Conservation (phyloP, 2,329 filamentous ascomycete species). For the Celoporthe dispersa region DNA sequence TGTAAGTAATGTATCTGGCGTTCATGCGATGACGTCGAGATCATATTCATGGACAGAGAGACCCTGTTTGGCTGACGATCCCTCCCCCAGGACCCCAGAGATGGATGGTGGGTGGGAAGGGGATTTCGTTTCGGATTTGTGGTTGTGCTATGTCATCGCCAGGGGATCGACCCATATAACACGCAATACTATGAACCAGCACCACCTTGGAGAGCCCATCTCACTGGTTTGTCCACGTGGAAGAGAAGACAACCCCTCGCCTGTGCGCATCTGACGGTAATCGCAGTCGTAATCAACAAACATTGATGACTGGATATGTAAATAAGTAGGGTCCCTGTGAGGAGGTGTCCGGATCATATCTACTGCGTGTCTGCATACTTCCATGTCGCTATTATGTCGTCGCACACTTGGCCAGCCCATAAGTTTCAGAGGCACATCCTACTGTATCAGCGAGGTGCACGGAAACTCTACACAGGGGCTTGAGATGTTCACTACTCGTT, state of each 20-base stretch:
- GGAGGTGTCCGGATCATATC: neutral
- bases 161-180: conserved; percentile 19
- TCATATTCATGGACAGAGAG: conserved; percentile 6
- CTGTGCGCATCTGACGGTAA: neutral
- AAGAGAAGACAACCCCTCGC: neutral
- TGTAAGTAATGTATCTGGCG: neutral
- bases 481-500: too few relatives aligned
- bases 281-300: neutral
- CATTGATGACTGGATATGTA: neutral
- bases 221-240: neutral
- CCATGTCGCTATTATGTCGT: too few relatives aligned
- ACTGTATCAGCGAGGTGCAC: too few relatives aligned
- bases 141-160: conserved; percentile 24
- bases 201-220: neutral
- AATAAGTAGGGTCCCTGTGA: neutral
- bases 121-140: neutral
- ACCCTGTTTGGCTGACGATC: conserved; percentile 15
- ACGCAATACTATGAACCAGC: neutral
- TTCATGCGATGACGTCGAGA: conserved; percentile 21
- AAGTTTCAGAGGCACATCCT: too few relatives aligned
- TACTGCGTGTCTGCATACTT: neutral
- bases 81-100: neutral
- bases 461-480: too few relatives aligned
- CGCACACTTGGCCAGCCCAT: too few relatives aligned
- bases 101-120: neutral